phyloP scores from a whole-genome alignment of 148 eudicot species.

The Persicaria maculosa region DNA sequence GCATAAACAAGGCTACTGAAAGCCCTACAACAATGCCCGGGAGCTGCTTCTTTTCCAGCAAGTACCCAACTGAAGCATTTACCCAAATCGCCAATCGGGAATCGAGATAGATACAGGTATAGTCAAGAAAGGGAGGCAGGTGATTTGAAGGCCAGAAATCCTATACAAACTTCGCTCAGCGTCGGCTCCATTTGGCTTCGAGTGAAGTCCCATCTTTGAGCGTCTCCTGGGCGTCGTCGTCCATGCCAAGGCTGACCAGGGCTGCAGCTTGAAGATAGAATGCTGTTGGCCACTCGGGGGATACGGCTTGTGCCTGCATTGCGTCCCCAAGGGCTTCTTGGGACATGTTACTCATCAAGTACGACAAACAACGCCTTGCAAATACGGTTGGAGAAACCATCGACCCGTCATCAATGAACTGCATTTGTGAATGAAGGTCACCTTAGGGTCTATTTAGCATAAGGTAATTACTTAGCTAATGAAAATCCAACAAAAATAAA shows the following conservation, averaged over 20 bases:
- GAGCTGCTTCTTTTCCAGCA: not conserved
- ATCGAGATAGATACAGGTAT: conserved; percentile 10
- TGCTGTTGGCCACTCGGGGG: conserved; percentile 59
- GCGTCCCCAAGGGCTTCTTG: conserved; percentile 66
- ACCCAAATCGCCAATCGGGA: conserved; percentile 5
- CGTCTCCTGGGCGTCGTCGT: conserved; percentile 50
- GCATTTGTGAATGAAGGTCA: conserved; percentile 1
- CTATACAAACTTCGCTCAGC: conserved; percentile 3
- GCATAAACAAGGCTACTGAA: not conserved
- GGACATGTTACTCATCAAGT: conserved; percentile 50
- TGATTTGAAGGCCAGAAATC: conserved; percentile 5
- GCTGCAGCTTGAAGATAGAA: conserved; percentile 52
- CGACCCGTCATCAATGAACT: conserved; percentile 47
- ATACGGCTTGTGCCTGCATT: conserved; percentile 50
- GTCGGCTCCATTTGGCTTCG: conserved; percentile 29
- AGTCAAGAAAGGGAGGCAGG: not conserved
- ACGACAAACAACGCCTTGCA: conserved; percentile 52
- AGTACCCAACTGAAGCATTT: not conserved
- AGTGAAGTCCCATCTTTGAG: conserved; percentile 52
- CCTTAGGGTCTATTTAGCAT: not conserved
- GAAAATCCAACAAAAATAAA: not conserved
- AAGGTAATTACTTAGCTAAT: not conserved
- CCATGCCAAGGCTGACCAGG: conserved; percentile 54
- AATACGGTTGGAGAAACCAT: conserved; percentile 64
- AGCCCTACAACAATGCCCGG: not conserved